Conservation (phyloP, 2,329 filamentous ascomycete genomes). For the Cladosporium velox region DNA sequence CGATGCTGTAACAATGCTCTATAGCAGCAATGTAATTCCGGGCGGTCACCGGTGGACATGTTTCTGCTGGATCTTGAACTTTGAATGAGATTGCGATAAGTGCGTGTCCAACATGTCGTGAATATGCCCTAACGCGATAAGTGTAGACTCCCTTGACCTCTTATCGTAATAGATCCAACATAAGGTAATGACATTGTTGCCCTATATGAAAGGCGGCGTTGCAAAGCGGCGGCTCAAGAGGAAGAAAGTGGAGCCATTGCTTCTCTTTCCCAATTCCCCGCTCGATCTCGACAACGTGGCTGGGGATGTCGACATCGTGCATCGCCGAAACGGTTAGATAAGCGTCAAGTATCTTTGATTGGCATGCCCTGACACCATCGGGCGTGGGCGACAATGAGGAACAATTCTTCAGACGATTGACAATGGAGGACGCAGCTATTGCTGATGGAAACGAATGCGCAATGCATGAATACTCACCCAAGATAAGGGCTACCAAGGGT, state of each 20-base stretch:
- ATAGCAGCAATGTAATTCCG: neutral
- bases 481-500: neutral
- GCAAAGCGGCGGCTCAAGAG: neutral
- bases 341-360: neutral
- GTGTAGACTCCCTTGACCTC: neutral
- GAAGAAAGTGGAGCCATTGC: neutral
- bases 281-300: neutral
- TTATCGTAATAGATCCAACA: too few relatives aligned
- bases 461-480: neutral
- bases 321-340: neutral
- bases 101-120: neutral
- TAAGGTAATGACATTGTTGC: neutral
- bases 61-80: neutral
- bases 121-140: neutral
- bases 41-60: neutral
- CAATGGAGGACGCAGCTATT: neutral
- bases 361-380: too few relatives aligned
- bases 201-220: neutral
- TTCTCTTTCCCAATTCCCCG: neutral
- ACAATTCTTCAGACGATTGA: neutral
- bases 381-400: neutral
- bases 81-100: neutral
- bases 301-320: neutral
- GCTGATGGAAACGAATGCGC: neutral
- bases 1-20: neutral